Percentiles rank a stretch among this genome's conserved stretches.
Conservation (phyloP, 1,139 yeast genomes). For the Diutina scorzettiae region DNA sequence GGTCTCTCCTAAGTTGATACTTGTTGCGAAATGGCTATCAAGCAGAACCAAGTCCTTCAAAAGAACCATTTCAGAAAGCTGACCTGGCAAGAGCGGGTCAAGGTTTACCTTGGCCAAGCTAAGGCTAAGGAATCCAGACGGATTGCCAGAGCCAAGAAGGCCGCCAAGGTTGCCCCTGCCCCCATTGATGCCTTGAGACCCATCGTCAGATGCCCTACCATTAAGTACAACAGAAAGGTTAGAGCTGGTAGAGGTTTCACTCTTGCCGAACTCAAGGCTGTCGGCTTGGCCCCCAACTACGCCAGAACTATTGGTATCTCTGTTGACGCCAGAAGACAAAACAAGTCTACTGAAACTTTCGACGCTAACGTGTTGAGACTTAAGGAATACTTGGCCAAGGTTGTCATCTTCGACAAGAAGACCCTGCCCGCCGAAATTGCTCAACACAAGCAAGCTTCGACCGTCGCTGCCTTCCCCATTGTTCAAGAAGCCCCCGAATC, state of each 20-base stretch:
- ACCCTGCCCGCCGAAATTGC: conserved; percentile 33
- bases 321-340: conserved; percentile 99
- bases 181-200: conserved; percentile 97
- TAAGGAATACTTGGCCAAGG: conserved; percentile 90
- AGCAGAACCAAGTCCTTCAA: conserved; percentile 95
- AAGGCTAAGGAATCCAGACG: conserved; percentile 98
- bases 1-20: conserved; percentile 5
- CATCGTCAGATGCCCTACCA: conserved; percentile 95
- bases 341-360: conserved; percentile 93
- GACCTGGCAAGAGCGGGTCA: conserved; percentile 98
- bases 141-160: conserved; percentile 85
- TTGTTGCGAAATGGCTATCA: conserved; percentile 58
- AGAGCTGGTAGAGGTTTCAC: conserved; percentile 99
- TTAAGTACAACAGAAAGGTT: conserved; percentile 98
- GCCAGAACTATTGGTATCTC: conserved; percentile 98
- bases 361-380: conserved; percentile 94
- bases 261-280: conserved; percentile 96
- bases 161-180: conserved; percentile 94
- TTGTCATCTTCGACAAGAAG: conserved; percentile 93
- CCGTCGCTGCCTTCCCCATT: conserved; percentile 82
- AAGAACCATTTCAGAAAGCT: conserved; percentile 97
- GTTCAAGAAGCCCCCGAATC: conserved; percentile 62
- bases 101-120: conserved; percentile 98
- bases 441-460: conserved; percentile 68
- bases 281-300: conserved; percentile 87